A percentile compares a stretch with the other conserved stretches of the same genome.
These are phyloP conservation scores for Aspergillus hiratsukae DNA, from an alignment of 2,329 filamentous ascomycete genomes.

Conservation along the genomic window DNA sequence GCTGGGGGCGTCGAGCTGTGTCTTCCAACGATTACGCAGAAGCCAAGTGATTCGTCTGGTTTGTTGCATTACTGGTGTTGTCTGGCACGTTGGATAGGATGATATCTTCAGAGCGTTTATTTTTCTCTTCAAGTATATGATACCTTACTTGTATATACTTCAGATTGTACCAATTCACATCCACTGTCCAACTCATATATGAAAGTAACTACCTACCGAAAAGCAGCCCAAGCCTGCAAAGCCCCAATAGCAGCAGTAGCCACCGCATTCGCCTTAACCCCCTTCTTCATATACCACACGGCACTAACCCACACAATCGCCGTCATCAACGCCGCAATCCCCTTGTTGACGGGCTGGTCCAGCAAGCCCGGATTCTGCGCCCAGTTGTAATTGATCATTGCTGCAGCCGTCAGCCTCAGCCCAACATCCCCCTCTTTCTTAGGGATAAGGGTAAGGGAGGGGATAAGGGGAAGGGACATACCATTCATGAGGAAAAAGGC, in stretches of 20 bases:
- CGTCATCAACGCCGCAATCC: constrained; percentile 15
- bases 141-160: constrained; percentile 2
- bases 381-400: constrained; percentile 16
- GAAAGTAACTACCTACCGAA: background rate
- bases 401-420: background rate
- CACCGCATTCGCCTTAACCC: constrained; percentile 14
- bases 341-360: constrained; percentile 11
- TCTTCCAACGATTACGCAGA: constrained; percentile 3
- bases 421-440: no score
- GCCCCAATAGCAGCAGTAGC: constrained; percentile 15
- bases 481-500: constrained; percentile 20
- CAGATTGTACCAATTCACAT: background rate
- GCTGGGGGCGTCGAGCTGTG: constrained; percentile 30
- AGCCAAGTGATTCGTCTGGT: background rate
- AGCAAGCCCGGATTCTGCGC: constrained; percentile 12
- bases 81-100: background rate
- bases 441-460: no score
- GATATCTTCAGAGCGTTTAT: background rate
- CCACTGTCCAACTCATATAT: background rate
- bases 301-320: constrained; percentile 20
- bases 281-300: constrained; percentile 21
- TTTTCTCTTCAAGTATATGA: constrained; percentile 4
- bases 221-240: constrained; percentile 17
- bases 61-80: background rate
- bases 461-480: background rate